phyloP scores from a whole-genome alignment of 306 rosid genomes.

The Medicago ruthenica region DNA sequence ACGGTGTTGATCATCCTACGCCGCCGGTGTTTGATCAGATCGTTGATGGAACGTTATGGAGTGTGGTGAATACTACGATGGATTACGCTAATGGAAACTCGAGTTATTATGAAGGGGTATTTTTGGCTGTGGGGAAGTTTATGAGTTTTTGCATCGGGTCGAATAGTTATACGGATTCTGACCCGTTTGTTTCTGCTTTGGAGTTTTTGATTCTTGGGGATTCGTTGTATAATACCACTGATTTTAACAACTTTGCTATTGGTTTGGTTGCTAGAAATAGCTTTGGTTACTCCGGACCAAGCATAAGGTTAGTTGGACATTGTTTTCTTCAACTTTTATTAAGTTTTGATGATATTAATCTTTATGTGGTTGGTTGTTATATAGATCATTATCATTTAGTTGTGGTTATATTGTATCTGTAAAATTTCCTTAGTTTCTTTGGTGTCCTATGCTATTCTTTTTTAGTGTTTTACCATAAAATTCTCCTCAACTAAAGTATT shows the following conservation, averaged over 20 bases:
- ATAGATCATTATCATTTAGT: background rate
- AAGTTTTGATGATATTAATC: too few relatives aligned
- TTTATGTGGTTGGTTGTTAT: background rate
- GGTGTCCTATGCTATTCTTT: too few relatives aligned
- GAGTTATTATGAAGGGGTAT: conserved; percentile 74
- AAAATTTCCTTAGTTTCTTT: background rate
- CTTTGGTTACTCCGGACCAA: conserved; percentile 74
- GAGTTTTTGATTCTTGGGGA: conserved; percentile 63
- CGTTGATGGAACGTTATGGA: conserved; percentile 87
- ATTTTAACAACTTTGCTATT: conserved; percentile 56
- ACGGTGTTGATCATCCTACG: conserved; percentile 50
- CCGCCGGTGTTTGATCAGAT: conserved; percentile 94
- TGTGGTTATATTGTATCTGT: background rate
- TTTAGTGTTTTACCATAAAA: too few relatives aligned
- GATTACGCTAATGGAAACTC: conserved; percentile 54
- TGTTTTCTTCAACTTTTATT: background rate
- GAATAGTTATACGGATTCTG: conserved; percentile 71
- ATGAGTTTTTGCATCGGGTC: conserved; percentile 80
- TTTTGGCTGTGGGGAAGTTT: conserved; percentile 62
- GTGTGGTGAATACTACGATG: conserved; percentile 71
- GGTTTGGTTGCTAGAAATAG: conserved; percentile 62
- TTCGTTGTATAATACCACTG: conserved; percentile 78
- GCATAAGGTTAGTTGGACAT: conserved; percentile 58
- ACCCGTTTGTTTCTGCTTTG: conserved; percentile 87
- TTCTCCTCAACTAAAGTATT: background rate